Conservation (phyloP, 1,284 basidiomycete species). For the Malassezia brasiliensis region DNA sequence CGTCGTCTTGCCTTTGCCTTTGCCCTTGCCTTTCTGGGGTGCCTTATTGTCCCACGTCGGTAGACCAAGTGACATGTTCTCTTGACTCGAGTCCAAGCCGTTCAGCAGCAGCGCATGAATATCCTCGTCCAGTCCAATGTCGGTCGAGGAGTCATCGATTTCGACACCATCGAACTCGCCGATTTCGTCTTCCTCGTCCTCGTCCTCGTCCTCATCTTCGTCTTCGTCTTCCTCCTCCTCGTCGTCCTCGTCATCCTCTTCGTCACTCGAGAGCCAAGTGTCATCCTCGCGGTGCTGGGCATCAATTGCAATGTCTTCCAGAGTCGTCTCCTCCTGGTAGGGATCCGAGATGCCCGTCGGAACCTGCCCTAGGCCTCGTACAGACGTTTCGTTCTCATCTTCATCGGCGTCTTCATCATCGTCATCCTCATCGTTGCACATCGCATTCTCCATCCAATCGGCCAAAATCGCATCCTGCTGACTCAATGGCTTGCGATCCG, state of each 20-base stretch:
- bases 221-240: slow-evolving; percentile 8
- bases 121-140: neutral
- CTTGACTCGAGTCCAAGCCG: neutral
- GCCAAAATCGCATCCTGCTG: slow-evolving; percentile 36
- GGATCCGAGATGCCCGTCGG: slow-evolving; percentile 3
- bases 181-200: slow-evolving; percentile 12
- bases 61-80: neutral
- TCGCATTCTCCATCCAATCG: slow-evolving; percentile 42
- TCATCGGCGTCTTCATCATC: slow-evolving; percentile 16
- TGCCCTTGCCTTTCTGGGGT: neutral
- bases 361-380: neutral
- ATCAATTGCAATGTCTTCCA: slow-evolving; percentile 18
- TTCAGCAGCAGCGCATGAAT: neutral
- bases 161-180: neutral
- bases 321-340: neutral
- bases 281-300: slow-evolving; percentile 7
- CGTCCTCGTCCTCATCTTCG: slow-evolving; percentile 20
- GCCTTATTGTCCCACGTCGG: neutral
- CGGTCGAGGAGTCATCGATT: neutral
- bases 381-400: slow-evolving; percentile 2
- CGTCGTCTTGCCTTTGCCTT: neutral
- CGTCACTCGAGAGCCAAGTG: slow-evolving; percentile 13
- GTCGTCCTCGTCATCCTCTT: slow-evolving; percentile 20
- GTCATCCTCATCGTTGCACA: slow-evolving; percentile 5
- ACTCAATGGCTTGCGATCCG: slow-evolving; percentile 16